Evolutionary conservation across 768 basidiomycete genomes (phyloP).

Genomic region (Tulasnella sp.): DNA sequence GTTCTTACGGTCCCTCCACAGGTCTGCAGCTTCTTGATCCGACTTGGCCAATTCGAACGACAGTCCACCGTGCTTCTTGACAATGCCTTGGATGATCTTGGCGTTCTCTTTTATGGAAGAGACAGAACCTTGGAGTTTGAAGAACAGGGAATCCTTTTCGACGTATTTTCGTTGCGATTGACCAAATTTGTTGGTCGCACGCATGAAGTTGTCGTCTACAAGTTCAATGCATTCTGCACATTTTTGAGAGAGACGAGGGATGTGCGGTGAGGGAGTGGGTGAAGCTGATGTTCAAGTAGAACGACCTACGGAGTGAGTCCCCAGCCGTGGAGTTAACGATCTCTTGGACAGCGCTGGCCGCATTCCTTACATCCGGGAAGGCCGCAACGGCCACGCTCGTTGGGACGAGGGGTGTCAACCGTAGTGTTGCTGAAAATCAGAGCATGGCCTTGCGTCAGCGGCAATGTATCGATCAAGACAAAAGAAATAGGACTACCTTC

Average conservation of each 20-base stretch:
- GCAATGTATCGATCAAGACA: background rate
- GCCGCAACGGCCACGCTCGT: constrained; percentile 82
- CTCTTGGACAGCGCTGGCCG: constrained; percentile 73
- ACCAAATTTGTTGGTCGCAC: constrained; percentile 60
- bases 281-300: too few species aligned
- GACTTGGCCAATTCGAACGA: constrained; percentile 63
- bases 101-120: constrained; percentile 48
- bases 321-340: constrained; percentile 61
- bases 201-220: constrained; percentile 72
- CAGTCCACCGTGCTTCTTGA: constrained; percentile 54
- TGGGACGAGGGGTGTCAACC: constrained; percentile 69
- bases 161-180: constrained; percentile 48
- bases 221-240: constrained; percentile 88
- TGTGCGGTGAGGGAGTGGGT: constrained; percentile 1
- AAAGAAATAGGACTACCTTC: constrained; percentile 41
- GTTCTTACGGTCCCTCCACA: constrained; percentile 84
- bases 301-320: constrained; percentile 55
- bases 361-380: constrained; percentile 68
- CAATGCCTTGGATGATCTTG: constrained; percentile 47
- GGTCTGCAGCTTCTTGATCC: constrained; percentile 59
- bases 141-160: constrained; percentile 71
- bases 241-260: background rate
- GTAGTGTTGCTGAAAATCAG: constrained; percentile 51
- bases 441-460: background rate
- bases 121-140: constrained; percentile 79